Evolutionary conservation across 202 grass and related monocot genomes (phyloP), one percentile per base, ranked within the genome.

Genomic region (Panicum hallii): DNA sequence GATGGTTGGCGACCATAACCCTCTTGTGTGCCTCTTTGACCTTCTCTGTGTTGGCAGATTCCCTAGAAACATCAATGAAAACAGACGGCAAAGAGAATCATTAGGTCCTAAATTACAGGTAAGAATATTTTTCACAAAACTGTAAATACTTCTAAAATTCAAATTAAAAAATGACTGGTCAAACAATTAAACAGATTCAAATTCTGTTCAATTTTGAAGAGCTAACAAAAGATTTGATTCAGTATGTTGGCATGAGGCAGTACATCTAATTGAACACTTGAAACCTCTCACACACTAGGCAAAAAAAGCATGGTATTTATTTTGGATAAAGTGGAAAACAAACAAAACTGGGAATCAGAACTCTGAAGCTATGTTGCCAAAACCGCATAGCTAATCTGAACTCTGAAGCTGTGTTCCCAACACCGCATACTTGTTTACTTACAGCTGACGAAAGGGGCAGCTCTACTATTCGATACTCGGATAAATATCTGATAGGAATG

Each of bases 1-100:
- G 97, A 89, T 99, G 97, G 79, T 99, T 99, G 4, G 93, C 93
- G 16, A 99, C 91, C 97, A 99, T 96, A 22, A 99, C 93, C 86
- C 90, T 96, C 79, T 90, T 99, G 63, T 96, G 93, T 1, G 93
- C 91, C 84, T 96, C 93, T 91, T 99, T 99, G 11, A 99, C 82
- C 88, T 99, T 99, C 64, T 99, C 96, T 78, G 86, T 76, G 47
- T 83, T 85, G 36, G 80, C 82, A 50, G 72, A 83, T 94, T 99
- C 97, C 74, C 97, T 96, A 76, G 10, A 72, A 16, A 64, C 19
- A 86, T 65, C 26, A 65, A 81, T 22, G 10, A 62, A 79, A 86
- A 81, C 7, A 83, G 1, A 78, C 26, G 70, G 61, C 19, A 83
- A 11, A 12, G 34, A 53, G 28, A 15, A 69, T 56, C 20, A 55